Base-by-base conservation (phyloP, 2,329 filamentous ascomycete species). In the Cordyceps militaris region DNA sequence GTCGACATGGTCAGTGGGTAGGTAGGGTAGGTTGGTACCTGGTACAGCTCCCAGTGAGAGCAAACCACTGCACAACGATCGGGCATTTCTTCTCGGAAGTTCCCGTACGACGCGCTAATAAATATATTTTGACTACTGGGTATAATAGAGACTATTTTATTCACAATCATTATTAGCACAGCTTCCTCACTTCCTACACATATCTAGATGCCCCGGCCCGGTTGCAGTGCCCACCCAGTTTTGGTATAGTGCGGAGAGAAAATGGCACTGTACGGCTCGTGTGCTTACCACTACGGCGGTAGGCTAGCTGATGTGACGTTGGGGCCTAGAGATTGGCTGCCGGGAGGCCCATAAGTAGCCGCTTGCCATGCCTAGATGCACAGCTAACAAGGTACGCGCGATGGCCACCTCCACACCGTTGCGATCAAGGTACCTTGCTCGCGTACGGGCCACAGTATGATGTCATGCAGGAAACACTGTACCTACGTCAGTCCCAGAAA, bases 331-430 rank as follows among this genome's bases (percentile, higher is more conserved):
- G 23, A 40, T 28, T 38, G 10, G 34, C 48, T 51, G 9, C 48
- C 48, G 48, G 48, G 48, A 51, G 48, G 34, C 46, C 51, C 51
- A 54, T 54, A 54, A 54, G 13, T 43, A 54, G 40, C 51, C 51
- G 51, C 51, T 54, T 32, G 19, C 19, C 13, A 34, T 43, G 10
- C 51, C 51, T n/a, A 34, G 19, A 44, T 44, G 13, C 38, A 28
- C 50, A 32, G n/a, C n/a, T n/a, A n/a, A n/a, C 16, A 34, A 43
- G 19, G 36, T 43, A 53, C 50, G 32, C 36, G 50, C 26, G n/a
- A n/a, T 13, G 21, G 51, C 38, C 38, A 43, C 51, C 38, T 53
- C 51, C 51, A 24, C 38, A 34, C 51, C 19, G 13, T 54, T 54
- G 40, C 10, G 51, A 44, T 54, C 8, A 19, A 54, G 51, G 51